These are phyloP conservation scores for Phlegmacium glaucopus DNA, from an alignment of 768 basidiomycete species.

Conservation along the genomic window DNA sequence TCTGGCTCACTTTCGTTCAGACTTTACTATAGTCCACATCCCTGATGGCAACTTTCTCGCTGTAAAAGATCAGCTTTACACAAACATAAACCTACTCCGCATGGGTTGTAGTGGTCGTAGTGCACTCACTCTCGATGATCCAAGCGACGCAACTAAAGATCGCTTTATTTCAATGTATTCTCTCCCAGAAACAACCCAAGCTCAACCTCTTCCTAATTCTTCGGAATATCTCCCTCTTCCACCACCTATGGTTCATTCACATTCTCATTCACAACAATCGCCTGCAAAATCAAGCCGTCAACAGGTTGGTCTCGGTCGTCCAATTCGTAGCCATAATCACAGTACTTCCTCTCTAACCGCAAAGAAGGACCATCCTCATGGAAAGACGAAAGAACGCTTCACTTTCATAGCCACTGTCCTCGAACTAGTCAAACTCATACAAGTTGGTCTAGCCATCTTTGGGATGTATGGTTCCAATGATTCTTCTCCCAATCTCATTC, in stretches of 20 bases:
- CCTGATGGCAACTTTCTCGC: slow-evolving; percentile 66
- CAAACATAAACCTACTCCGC: slow-evolving; percentile 81
- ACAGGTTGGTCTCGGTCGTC: neutral
- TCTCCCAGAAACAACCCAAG: slow-evolving; percentile 40
- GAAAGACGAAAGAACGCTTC: slow-evolving; percentile 31
- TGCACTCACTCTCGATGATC: slow-evolving; percentile 75
- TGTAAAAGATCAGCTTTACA: slow-evolving; percentile 64
- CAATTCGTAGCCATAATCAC: slow-evolving; percentile 14
- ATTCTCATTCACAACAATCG: neutral
- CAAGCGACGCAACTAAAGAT: slow-evolving; percentile 79
- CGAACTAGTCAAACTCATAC: slow-evolving; percentile 72
- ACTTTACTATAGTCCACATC: slow-evolving; percentile 80
- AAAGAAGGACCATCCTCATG: slow-evolving; percentile 4
- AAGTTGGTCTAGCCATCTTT: slow-evolving; percentile 67
- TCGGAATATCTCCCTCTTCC: slow-evolving; percentile 16
- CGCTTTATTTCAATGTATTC: slow-evolving; percentile 73
- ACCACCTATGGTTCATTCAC: slow-evolving; percentile 9
- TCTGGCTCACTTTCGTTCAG: slow-evolving; percentile 83
- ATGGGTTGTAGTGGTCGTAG: slow-evolving; percentile 79
- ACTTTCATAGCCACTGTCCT: slow-evolving; percentile 66
- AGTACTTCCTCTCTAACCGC: slow-evolving; percentile 17
- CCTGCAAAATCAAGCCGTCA: neutral
- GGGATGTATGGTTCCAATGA: slow-evolving; percentile 46
- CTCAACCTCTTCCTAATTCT: slow-evolving; percentile 19
- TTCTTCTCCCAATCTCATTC: slow-evolving; percentile 11